phyloP scores from a whole-genome alignment of 139 green algal genomes.

The Astrephomene gubernaculifera region DNA sequence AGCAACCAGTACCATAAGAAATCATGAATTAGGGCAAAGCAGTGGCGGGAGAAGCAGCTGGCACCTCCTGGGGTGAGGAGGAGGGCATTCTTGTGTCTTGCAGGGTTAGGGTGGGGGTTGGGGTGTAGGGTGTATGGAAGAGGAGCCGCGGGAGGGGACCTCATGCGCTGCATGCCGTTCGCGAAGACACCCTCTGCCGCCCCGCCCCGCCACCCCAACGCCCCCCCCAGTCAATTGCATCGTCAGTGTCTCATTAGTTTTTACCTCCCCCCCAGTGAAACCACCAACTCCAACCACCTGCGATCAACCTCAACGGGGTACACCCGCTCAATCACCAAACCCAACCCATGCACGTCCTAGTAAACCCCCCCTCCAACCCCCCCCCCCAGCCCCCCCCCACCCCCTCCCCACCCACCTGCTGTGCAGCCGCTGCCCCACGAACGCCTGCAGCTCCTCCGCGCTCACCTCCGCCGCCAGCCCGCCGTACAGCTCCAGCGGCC shows the following conservation, averaged over 20 bases:
- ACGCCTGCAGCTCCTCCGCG: constrained; percentile 51
- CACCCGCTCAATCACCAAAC: too few relatives aligned
- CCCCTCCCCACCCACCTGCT: constrained; percentile 6
- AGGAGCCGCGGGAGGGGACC: not conserved
- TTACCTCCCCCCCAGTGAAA: too few relatives aligned
- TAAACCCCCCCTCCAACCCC: not conserved
- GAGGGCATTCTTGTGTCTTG: not conserved
- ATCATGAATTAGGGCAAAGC: not conserved
- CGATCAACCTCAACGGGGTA: too few relatives aligned
- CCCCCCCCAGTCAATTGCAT: too few relatives aligned
- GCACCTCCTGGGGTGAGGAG: not conserved
- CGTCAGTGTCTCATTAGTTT: too few relatives aligned
- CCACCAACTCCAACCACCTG: too few relatives aligned
- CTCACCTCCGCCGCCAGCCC: constrained; percentile 61
- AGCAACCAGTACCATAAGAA: not conserved
- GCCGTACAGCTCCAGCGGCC: constrained; percentile 84
- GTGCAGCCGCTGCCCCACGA: constrained; percentile 48
- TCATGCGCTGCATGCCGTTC: too few relatives aligned
- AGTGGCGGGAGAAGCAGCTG: not conserved
- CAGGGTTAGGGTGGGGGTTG: not conserved
- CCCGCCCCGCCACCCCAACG: too few relatives aligned
- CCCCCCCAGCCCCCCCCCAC: too few relatives aligned
- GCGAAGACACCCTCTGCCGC: too few relatives aligned
- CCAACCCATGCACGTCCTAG: not conserved
- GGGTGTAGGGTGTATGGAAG: not conserved